Base-by-base conservation (phyloP, 352 stramenopile genomes). In the Pythium scleroteichum region DNA sequence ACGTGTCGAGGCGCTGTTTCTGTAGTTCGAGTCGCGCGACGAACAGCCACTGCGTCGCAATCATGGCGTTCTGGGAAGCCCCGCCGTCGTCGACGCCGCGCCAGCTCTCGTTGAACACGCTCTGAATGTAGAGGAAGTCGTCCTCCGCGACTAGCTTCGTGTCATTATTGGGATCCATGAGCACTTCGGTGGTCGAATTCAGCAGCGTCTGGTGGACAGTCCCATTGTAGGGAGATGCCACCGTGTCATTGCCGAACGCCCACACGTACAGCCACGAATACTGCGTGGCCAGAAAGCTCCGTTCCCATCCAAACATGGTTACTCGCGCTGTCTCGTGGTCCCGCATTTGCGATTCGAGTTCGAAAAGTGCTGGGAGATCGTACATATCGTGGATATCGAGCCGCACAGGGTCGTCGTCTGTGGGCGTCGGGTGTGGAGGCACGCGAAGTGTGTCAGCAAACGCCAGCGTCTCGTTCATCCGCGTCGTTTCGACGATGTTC, bases 391-490 rank as follows among this genome's bases (percentile, higher is more conserved):
- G 35, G 16, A 87, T 71, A 40, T 89, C 60, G 35, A 90, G 66
- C 4, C 71, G 69, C 9, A 45, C 22, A 0, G 80, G 76, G 5
- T 66, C 20, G 54, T 86, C 75, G 5, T 70, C 68, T 3, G 50
- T 46, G 20, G 77, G 66, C 6, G 77, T 90, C 12, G 82, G 76
- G 27, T 88, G 66, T 1, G 82, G 80, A 9, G 80, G 82, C 23
- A 89, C 71, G 0, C 72, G 80, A 17, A 92, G 70, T 5, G 78
- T 80, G 19, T 90, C 82, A 1, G 73, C 68, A 56, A 89, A 89
- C n/a, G 67, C 71, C 4, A 92, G 49, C 1, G 66, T 71, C n/a
- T 59, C 40, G 4, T 59, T 58, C 62, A 79, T 73, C 1, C n/a
- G 26, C 7, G 53, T 72, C 2, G 56, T 53, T 9, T 76, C 52